Base-by-base conservation (phyloP, 1,284 basidiomycete genomes). In the Agaricales sp. region DNA sequence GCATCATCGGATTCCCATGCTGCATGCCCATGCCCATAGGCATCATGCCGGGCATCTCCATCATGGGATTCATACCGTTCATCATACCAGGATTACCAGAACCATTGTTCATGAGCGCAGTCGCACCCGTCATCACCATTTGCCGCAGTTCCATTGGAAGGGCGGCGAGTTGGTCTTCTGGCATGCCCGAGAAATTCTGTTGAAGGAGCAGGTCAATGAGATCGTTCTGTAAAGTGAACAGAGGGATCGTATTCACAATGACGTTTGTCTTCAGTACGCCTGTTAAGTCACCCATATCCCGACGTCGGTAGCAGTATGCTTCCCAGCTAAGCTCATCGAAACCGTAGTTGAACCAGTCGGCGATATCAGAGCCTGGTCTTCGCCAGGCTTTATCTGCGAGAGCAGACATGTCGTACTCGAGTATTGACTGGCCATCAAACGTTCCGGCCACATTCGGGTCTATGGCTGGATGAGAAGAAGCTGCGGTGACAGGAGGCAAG, bases 341-440 rank as follows among this genome's bases (percentile, higher is more conserved):
- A 0, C 96, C 96, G 59, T 97, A 99, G 67, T 99, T 99, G 71
- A 99, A 99, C 86, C 92, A 99, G 68, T 98, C 95, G 57, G 88
- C 89, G 50, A 98, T 73, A 68, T 98, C 92, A 4, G 91, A 85
- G 14, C 96, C 96, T 6, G 94, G 88, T 49, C 86, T 70, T 51
- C 95, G 74, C 96, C 96, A 99, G 2, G 88, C 86, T 63, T 96
- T 95, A 51, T 90, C 87, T 19, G 86, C 71, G 63, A 98, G 75
- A 19, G 85, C 78, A 20, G 73, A 76, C 46, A 97, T 63, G 63
- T 99, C 95, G 43, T 95, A 77, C 53, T 98, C 92, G 45, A 93
- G 82, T 47, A 97, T 88, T 4, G 87, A 84, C 22, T 86, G 80
- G 4, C 87, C 89, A 52, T 90, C 86, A 37, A 86, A 66, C 39